Base-by-base conservation (phyloP, 2,329 filamentous ascomycete species). In the Xenoacremonium recifei region DNA sequence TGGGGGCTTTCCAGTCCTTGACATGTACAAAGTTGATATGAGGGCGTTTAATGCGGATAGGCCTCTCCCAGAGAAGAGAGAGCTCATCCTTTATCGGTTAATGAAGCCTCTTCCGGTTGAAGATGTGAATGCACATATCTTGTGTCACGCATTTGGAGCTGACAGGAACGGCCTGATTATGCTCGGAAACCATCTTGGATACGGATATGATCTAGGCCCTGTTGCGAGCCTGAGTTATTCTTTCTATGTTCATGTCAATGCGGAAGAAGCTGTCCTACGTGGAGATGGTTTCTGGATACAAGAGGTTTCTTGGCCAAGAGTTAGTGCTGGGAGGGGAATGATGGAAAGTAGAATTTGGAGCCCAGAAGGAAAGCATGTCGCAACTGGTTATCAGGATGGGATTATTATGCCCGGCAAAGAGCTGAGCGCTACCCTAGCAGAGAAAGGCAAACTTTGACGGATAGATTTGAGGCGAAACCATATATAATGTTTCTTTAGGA, bases 1-100 rank as follows among this genome's bases (percentile, higher is more conserved):
- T 2, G 73, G 73, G 3, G 58, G 57, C 0, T 79, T 79, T 42
- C 76, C 76, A 6, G 61, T 69, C 1, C 61, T 78, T 3, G 70
- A 77, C 35, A 76, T 79, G 71, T 69, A 69, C 54, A 78, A 78
- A 58, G 76, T 79, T 6, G 75, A 79, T 51, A 72, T 80, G 69
- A 48, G 47, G 1, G 58, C 41, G 0, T 75, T 65, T 47, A 80
- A 79, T 50, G 53, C 57, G 7, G 63, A 48, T 1, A 68, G 64
- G 35, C 59, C 68, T 0, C 44, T 75, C 6, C 59, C 70, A 4
- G 73, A 76, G 25, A 62, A 69, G 5, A 66, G 72, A 15, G 72
- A 80, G 50, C 59, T 79, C 6, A 49, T 77, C 2, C 49, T 75
- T 5, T 79, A 80, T 47, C 70, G 74, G 0, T 64, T 76, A 3